Evolutionary conservation across 257 asterid species (phyloP), one percentile per base, ranked within the genome.

Genomic region (Avicennia marina): DNA sequence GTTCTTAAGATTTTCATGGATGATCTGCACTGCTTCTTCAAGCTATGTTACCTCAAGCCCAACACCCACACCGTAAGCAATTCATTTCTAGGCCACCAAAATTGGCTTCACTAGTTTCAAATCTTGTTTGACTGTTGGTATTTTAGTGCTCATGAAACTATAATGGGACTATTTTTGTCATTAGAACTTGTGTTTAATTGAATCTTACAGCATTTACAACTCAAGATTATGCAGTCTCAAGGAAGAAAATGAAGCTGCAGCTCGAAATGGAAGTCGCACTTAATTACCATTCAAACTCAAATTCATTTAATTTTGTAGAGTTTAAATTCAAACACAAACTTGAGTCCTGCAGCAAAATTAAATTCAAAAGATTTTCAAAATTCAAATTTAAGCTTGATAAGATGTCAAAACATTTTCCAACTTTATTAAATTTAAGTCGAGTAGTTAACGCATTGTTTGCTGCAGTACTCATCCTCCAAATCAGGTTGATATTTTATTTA

Each of bases 31-130:
- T 24, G 89, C 96, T 61, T 87, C 97, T 75, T 90, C 96, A 57
- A 90, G 96, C 74, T 90, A 86, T 72, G 84, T 78, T 24, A 87
- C 76, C 77, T 90, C 97, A 63, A 90, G 96, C 73, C 84, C 96
- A 40, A 90, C 63, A 54, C 95, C 97, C 97, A n/a, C n/a, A n/a
- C n/a, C n/a, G n/a, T 20, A 67, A 26, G 70, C 65, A 41, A 36
- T 61, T 50, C 27, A 53, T 63, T 63, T 42, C 67, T 42, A 63
- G 9, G 27, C 2, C 33, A 39, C 60, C 40, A 7, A 43, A 43
- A 19, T 12, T 2, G 8, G 11, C 11, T 4, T 7, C 36, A 17
- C 36, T 51, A 38, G 13, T 4, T 19, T 18, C 7, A 12, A 2
- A 12, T 38, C 44, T 2, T 38, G 44, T 38, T 2, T 9, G 44